phyloP scores from a whole-genome alignment of 257 asterid genomes.

The Cordia subcordata region DNA sequence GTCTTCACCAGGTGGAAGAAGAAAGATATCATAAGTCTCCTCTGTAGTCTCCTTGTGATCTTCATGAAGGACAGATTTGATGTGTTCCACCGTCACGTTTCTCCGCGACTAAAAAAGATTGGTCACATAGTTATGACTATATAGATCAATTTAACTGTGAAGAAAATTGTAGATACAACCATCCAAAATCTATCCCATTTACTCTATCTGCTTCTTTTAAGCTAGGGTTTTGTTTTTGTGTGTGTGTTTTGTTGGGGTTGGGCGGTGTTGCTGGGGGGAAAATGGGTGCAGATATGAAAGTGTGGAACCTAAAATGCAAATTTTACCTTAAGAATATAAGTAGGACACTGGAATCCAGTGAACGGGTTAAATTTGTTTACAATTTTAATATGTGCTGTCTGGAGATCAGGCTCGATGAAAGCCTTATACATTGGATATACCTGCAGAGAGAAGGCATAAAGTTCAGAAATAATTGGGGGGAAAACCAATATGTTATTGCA shows the following conservation, averaged over 20 bases:
- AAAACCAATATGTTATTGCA: conserved; percentile 3
- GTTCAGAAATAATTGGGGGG: conserved; percentile 8
- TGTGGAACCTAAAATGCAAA: conserved; percentile 3
- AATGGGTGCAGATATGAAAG: background rate
- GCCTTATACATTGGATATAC: conserved; percentile 99
- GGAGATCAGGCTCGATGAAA: conserved; percentile 94
- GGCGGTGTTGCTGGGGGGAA: background rate
- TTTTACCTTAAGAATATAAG: conserved; percentile 85
- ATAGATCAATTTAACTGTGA: background rate
- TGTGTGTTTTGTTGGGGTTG: background rate
- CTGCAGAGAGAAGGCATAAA: conserved; percentile 41
- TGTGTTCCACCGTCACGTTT: conserved; percentile 51
- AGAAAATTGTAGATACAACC: background rate
- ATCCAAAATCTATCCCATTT: background rate
- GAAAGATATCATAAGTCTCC: conserved; percentile 89
- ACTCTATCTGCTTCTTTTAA: background rate
- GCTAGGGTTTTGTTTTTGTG: too few relatives aligned
- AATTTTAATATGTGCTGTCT: conserved; percentile 90
- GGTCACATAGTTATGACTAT: background rate
- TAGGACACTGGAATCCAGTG: conserved; percentile 91
- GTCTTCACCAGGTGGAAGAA: conserved; percentile 99
- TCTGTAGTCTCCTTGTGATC: conserved; percentile 65
- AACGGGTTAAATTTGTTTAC: conserved; percentile 94
- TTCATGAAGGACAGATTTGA: conserved; percentile 63
- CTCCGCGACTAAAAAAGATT: conserved; percentile 50